Evolutionary conservation across 2,329 filamentous ascomycete species (phyloP).

Genomic region (Hansfordia pulvinata): DNA sequence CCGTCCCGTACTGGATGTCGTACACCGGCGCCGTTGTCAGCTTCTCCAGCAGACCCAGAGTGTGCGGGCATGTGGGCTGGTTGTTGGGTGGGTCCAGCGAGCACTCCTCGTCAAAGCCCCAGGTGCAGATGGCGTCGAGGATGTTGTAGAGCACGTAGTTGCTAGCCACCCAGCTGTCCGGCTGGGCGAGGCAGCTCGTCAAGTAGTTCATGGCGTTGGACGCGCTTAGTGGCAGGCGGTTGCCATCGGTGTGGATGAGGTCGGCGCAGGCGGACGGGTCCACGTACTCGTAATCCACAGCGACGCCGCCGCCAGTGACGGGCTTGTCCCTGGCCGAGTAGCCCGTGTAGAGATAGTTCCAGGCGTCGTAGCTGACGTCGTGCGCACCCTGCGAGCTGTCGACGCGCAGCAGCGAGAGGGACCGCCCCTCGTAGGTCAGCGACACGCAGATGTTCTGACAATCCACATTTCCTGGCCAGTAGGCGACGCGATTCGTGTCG

Average conservation of each 20-base stretch:
- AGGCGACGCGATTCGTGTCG: constrained; percentile 45
- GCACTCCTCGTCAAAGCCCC: constrained; percentile 37
- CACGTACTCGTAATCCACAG: constrained; percentile 35
- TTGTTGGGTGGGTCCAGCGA: constrained; percentile 31
- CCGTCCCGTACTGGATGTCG: constrained; percentile 38
- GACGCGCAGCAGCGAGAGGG: constrained; percentile 42
- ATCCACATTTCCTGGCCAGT: constrained; percentile 38
- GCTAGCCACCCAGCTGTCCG: constrained; percentile 34
- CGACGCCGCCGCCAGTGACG: constrained; percentile 31
- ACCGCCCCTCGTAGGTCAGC: constrained; percentile 31
- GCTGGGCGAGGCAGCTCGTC: constrained; percentile 27
- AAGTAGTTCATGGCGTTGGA: constrained; percentile 44
- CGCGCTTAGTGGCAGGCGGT: constrained; percentile 39
- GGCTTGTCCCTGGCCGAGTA: constrained; percentile 30
- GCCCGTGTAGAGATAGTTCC: constrained; percentile 42
- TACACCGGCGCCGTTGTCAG: constrained; percentile 27
- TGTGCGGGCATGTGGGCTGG: constrained; percentile 34
- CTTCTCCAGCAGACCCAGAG: constrained; percentile 21
- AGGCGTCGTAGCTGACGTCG: constrained; percentile 47
- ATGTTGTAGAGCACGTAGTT: constrained; percentile 42
- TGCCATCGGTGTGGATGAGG: constrained; percentile 32
- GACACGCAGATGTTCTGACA: constrained; percentile 45
- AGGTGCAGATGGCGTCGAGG: constrained; percentile 32
- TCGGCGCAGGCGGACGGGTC: constrained; percentile 31
- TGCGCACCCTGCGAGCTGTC: constrained; percentile 40